Evolutionary conservation across 371 early-diverging fungal genomes (phyloP).

Genomic region (Mortierella sp.): DNA sequence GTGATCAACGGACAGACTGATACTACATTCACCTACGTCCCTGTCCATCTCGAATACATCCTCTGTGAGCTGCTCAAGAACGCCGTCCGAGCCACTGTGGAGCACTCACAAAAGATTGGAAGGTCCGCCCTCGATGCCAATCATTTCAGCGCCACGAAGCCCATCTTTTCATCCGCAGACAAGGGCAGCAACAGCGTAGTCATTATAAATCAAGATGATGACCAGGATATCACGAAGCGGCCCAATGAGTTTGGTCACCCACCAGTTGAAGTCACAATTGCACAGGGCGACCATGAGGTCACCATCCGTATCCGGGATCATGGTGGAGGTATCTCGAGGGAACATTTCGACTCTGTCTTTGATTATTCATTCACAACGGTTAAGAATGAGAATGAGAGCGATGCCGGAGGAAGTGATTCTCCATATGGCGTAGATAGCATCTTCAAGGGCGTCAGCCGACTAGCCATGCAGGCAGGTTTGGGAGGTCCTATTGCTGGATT

Average conservation of each 20-base stretch:
- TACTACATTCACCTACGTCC: conserved; percentile 89
- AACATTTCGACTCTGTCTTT: conserved; percentile 85
- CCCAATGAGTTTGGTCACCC: conserved; percentile 63
- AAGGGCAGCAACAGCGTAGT: conserved; percentile 13
- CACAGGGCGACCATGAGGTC: conserved; percentile 82
- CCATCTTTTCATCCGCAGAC: not conserved
- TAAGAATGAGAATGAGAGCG: conserved; percentile 67
- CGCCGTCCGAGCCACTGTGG: conserved; percentile 92
- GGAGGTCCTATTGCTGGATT: conserved; percentile 89
- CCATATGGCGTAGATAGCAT: conserved; percentile 59
- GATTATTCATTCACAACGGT: conserved; percentile 96
- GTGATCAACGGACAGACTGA: conserved; percentile 84
- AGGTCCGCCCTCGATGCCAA: conserved; percentile 50
- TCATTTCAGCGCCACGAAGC: not conserved
- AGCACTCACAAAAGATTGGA: conserved; percentile 69
- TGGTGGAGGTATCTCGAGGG: conserved; percentile 91
- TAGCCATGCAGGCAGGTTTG: conserved; percentile 84
- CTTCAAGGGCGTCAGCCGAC: conserved; percentile 71
- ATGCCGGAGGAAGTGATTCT: conserved; percentile 58
- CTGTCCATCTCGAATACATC: conserved; percentile 96
- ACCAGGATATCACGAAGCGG: conserved; percentile 32
- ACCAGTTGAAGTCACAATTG: conserved; percentile 90
- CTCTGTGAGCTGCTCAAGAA: conserved; percentile 95
- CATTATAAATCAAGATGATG: conserved; percentile 30
- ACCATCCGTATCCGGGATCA: conserved; percentile 92